Base-by-base conservation (phyloP, 176 grass and related monocot genomes). In the Oryza longistaminata region DNA sequence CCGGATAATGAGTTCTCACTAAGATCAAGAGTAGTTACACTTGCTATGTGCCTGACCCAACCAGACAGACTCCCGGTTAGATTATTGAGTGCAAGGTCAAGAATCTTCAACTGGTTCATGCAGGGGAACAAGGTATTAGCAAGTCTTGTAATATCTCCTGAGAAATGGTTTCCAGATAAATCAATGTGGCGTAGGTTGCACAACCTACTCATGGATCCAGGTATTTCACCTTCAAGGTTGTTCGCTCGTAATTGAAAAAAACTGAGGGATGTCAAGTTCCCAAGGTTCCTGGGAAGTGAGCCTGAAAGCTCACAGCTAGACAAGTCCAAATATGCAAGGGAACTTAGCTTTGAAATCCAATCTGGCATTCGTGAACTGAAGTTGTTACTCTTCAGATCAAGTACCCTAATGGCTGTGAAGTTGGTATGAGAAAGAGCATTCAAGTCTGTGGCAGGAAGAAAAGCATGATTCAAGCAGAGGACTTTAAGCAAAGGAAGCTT, bases 21-120 rank as follows among this genome's bases (percentile, higher is more conserved):
- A 14, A 93, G 80, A 40, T 93, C 88, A 49, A 93, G 62, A n/a
- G n/a, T 2, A 31, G 5, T 83, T 45, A 93, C 73, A 15, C 65
- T 74, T 78, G 1, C n/a, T 64, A 92, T 84, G 71, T 43, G 11
- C 46, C 65, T 77, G 8, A 89, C 64, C 78, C 68, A 89, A 31
- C 10, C 44, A 31, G 71, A 58, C 61, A 85, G 4, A 31, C 25
- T 46, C 19, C 84, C 84, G 16, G 6, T 53, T 16, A 92, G 62
- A 0, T 66, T 66, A n/a, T 92, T 92, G 0, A 25, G 53, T 9
- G 64, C 9, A 80, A 87, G 31, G 3, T 84, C 46, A 75, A 86
- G 65, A 1, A 53, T 21, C 5, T 78, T 25, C 60, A 87, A 14
- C 6, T 1, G 9, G 19, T 73, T 86, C 60, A 53, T 80, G 9